Evolutionary conservation across 1,139 yeast species (phyloP).

Genomic region (Blastobotrys buckinghamii): DNA sequence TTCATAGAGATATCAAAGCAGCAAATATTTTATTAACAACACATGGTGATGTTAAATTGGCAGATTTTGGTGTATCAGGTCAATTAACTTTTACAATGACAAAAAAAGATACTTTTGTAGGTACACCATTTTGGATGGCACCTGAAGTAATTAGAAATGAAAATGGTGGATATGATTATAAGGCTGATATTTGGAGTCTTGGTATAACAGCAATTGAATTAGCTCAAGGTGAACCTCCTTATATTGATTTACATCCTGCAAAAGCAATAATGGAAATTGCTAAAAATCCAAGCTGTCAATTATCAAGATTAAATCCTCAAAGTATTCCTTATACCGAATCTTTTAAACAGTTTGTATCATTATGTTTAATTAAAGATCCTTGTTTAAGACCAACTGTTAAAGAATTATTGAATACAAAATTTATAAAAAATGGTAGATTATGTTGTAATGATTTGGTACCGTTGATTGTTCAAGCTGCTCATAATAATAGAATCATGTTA

Average conservation of each 20-base stretch:
- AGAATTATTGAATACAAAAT: conserved; percentile 18
- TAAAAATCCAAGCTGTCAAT: conserved; percentile 56
- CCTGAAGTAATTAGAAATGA: conserved; percentile 69
- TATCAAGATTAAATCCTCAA: conserved; percentile 34
- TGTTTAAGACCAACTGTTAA: conserved; percentile 35
- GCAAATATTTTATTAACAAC: conserved; percentile 65
- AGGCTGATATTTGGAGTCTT: conserved; percentile 85
- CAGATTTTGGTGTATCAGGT: conserved; percentile 93
- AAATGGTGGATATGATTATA: conserved; percentile 70
- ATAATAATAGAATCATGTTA: background rate
- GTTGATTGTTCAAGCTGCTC: conserved; percentile 2
- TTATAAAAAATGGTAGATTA: conserved; percentile 5
- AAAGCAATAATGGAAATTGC: conserved; percentile 71
- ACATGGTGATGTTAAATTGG: conserved; percentile 71
- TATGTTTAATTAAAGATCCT: conserved; percentile 58
- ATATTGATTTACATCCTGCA: conserved; percentile 54
- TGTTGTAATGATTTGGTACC: conserved; percentile 5
- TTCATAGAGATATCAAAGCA: conserved; percentile 80
- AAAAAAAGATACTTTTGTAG: conserved; percentile 80
- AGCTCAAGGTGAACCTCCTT: conserved; percentile 77
- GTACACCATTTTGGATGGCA: conserved; percentile 99
- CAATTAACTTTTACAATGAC: conserved; percentile 71
- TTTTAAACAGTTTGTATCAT: conserved; percentile 53
- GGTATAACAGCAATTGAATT: conserved; percentile 61
- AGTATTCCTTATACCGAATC: conserved; percentile 38